These are phyloP conservation scores for Bacterosira constricta DNA, from an alignment of 108 stramenopile species.

Conservation along the genomic window DNA sequence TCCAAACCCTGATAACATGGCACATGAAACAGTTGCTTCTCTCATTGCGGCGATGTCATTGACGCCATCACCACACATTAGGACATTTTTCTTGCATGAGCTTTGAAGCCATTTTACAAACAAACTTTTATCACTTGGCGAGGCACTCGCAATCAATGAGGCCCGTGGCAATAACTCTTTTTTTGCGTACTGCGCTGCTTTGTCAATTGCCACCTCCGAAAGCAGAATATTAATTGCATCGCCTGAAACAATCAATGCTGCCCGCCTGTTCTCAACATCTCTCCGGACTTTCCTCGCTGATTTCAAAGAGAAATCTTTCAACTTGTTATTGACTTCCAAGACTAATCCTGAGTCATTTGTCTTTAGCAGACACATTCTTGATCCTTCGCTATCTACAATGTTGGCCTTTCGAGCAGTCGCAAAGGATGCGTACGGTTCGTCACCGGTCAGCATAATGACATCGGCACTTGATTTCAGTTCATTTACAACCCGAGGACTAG, in stretches of 20 bases:
- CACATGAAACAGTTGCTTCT: constrained; percentile 78
- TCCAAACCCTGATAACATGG: constrained; percentile 83
- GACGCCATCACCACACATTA: constrained; percentile 85
- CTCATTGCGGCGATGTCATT: constrained; percentile 93
- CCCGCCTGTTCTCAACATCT: constrained; percentile 17
- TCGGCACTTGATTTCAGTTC: constrained; percentile 54
- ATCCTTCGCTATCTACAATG: constrained; percentile 13
- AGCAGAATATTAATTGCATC: constrained; percentile 53
- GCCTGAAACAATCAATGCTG: constrained; percentile 48
- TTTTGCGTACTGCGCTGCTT: constrained; percentile 2
- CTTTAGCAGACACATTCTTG: constrained; percentile 51
- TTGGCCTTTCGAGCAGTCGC: constrained; percentile 47
- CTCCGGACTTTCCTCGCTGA: constrained; percentile 8
- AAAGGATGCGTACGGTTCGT: constrained; percentile 57
- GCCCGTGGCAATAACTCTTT: constrained; percentile 15
- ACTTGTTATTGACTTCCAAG: constrained; percentile 18
- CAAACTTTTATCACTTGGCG: constrained; percentile 54
- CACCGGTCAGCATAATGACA: constrained; percentile 68
- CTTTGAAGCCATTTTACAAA: constrained; percentile 42
- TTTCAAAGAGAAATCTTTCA: constrained; percentile 5
- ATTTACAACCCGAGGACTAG: constrained; percentile 49
- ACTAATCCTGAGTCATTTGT: not conserved
- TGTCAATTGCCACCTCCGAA: constrained; percentile 4
- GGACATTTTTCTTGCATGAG: constrained; percentile 42
- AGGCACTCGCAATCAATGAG: constrained; percentile 57